Base-by-base conservation (phyloP, 2,329 filamentous ascomycete species). In the Alternaria atra region DNA sequence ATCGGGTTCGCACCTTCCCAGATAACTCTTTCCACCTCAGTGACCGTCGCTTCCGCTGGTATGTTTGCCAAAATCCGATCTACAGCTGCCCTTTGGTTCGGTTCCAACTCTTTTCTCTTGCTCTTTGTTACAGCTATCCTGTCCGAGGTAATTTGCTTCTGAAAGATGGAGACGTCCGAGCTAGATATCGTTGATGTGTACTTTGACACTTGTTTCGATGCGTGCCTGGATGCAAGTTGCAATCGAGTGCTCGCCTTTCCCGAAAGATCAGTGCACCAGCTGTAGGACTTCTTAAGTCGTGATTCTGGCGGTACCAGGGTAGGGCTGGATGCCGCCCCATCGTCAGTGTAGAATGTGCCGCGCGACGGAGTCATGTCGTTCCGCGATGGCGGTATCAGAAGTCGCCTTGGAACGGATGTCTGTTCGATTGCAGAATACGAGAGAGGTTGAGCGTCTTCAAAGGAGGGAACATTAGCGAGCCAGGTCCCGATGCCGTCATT, bases 1-100 rank as follows among this genome's bases (percentile, higher is more conserved):
- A 74, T 74, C 1, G 75, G 71, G 29, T 72, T 71, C 12, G 74
- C 75, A 20, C 75, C 75, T 60, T 74, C 68, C 65, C 68, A 73
- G 1, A 77, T 61, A 3, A 76, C 64, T 17, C 67, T 66, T 55
- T 76, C 73, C n/a, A 76, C 70, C 32, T 72, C 69, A 1, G 44
- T 54, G 3, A 63, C 48, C 6, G 73, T 72, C 9, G 66, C 69
- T n/a, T 69, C 66, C 0, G 63, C 44, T 1, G 69, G 66, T 3
- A 76, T 68, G 32, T 74, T 73, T 17, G 68, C 65, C 2, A 77
- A 61, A 2, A 73, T 72, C 4, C 73, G 71, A 53, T 77, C 74
- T 1, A 76, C 63, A 1, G 69, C 73, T 5, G 71, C 59, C 30
- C 68, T 63, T 29, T 74, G 70, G n/a, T 67, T 66, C 6, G 66